phyloP scores from a whole-genome alignment of 2,329 filamentous ascomycete genomes.

The Ciborinia camelliae region DNA sequence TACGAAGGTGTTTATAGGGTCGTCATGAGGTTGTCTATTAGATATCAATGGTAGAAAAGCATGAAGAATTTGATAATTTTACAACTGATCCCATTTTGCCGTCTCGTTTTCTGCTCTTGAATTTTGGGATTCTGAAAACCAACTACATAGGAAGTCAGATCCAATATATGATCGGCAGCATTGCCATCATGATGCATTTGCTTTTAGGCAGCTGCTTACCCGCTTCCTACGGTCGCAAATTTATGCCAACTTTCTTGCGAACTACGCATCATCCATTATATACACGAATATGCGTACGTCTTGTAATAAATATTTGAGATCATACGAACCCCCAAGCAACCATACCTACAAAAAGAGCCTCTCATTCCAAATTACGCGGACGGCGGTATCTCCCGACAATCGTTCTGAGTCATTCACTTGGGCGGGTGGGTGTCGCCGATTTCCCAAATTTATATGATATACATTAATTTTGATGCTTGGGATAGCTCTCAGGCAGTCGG shows the following conservation, averaged over 20 bases:
- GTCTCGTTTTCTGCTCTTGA: neutral
- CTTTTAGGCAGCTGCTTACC: neutral
- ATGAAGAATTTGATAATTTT: slow-evolving; percentile 15
- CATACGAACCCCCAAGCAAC: neutral
- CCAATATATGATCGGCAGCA: neutral
- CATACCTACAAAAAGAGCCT: neutral
- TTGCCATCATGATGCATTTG: neutral
- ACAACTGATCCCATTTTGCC: neutral
- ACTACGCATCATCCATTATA: neutral
- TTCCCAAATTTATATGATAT: neutral
- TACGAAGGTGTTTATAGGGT: slow-evolving; percentile 15
- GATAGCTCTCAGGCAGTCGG: neutral
- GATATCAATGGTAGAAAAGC: slow-evolving; percentile 19
- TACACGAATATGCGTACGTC: neutral
- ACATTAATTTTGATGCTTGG: neutral
- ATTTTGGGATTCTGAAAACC: neutral
- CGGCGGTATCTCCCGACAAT: neutral
- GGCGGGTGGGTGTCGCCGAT: neutral
- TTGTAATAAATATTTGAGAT: no score
- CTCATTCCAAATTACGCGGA: neutral
- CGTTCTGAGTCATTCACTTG: neutral
- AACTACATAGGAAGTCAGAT: neutral
- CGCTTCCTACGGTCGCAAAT: neutral
- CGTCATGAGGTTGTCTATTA: slow-evolving; percentile 11
- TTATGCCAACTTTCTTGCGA: neutral